Base-by-base conservation (phyloP, 2,329 filamentous ascomycete genomes). In the Colletotrichum trifolii region DNA sequence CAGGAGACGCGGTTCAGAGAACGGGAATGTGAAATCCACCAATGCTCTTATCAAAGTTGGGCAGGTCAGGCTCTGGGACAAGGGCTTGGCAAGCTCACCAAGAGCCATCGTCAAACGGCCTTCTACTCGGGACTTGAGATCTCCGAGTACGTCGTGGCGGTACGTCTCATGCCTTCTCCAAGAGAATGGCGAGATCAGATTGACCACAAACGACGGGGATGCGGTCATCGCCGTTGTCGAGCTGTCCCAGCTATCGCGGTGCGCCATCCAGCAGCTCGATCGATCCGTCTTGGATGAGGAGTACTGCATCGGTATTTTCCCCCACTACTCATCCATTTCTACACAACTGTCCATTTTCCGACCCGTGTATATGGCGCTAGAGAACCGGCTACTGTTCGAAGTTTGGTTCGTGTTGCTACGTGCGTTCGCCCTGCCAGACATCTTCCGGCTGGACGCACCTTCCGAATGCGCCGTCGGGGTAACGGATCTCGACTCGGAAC, bases 371-470 rank as follows among this genome's bases (percentile, higher is more conserved):
- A 83, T 99, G 39, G 91, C 93, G 4, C 79, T 97, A 48, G 95
- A 98, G 70, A 94, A 88, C 34, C 87, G 94, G 46, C 89, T 97
- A 7, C 83, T 97, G n/a, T 97, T 96, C 72, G 96, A 99, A 75
- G 96, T 97, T 11, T 99, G 96, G 96, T 95, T 97, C 72, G 94
- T 97, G 7, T 82, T 99, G 9, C 78, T 99, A 36, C 88, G 95
- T 67, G 94, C 95, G 0, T 97, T 97, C 76, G 93, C 95, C 0
- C 90, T 97, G 49, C 95, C 96, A 0, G 94, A 97, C 71, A 84
- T 98, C 11, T 98, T 97, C 74, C 92, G 89, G 2, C 74, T 88
- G 13, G 82, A 87, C 45, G 71, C 81, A 9, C 73, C 80, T 11
- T 77, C 78, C 35, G 83, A 84, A 64, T 71, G 79, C 13, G 69